Evolutionary conservation across 2,329 filamentous ascomycete species (phyloP).

Genomic region (Penicillium sp.): DNA sequence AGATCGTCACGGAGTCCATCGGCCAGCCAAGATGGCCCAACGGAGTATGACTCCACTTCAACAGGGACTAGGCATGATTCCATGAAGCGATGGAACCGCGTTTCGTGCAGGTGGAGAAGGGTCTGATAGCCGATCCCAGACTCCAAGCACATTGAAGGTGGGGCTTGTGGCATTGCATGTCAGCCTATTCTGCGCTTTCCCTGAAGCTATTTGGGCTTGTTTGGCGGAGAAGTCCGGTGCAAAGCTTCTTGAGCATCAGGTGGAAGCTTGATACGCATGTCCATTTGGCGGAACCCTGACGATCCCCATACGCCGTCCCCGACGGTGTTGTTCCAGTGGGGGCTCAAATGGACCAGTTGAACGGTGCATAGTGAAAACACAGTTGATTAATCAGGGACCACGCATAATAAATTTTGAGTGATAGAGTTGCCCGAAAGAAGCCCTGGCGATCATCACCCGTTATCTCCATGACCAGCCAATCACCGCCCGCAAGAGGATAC

Average conservation of each 20-base stretch:
- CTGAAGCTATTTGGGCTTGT: neutral
- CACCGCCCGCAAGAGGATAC: neutral
- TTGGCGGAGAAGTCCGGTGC: conserved; percentile 19
- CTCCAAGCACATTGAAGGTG: neutral
- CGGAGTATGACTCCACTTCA: conserved; percentile 14
- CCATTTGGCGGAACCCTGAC: conserved; percentile 16
- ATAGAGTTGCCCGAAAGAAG: neutral
- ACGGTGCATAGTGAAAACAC: neutral
- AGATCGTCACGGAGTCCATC: conserved; percentile 25
- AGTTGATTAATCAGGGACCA: neutral
- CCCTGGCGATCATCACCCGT: conserved; percentile 24
- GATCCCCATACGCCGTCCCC: conserved; percentile 17
- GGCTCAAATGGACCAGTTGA: neutral
- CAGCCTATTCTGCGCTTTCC: neutral
- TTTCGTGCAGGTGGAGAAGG: conserved; percentile 5
- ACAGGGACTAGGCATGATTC: neutral
- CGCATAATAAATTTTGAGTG: neutral
- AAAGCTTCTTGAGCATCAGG: conserved; percentile 8
- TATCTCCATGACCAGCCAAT: conserved; percentile 20
- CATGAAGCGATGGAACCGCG: conserved; percentile 5
- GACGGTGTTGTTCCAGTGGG: conserved; percentile 4
- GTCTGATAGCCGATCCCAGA: conserved; percentile 10
- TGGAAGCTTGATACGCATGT: conserved; percentile 4
- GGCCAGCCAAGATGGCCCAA: conserved; percentile 16
- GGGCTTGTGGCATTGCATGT: neutral